Base-by-base conservation (phyloP, 2,329 filamentous ascomycete genomes). In the Xylaria sp. region DNA sequence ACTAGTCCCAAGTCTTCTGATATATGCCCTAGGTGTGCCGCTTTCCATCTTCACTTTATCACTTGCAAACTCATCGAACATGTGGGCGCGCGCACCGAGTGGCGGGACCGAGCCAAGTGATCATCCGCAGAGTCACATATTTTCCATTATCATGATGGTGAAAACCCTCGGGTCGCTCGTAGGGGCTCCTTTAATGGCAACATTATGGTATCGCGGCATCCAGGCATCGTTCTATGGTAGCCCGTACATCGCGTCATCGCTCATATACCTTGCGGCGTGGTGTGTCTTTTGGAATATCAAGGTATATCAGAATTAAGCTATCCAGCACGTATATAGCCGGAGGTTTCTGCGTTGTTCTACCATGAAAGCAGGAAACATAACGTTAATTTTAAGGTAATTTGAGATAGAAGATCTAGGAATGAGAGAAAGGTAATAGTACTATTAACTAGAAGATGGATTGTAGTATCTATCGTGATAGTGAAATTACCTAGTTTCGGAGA, bases 131-230 rank as follows among this genome's bases (percentile, higher is more conserved):
- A 77, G 77, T 4, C 81, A 82, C 33, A 75, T 84, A 1, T 85
- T 85, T 63, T 82, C 83, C 1, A 79, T 85, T n/a, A 82, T 84
- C 15, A 85, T 85, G 82, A 77, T 85, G 70, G 77, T 83, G 1
- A 83, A 83, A 73, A 84, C 83, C 0, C 74, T 81, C 0, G 83
- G 83, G 3, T 83, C 83, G 6, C 75, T 85, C 10, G 63, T 85
- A 0, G 83, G 83, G 0, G 82, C 82, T 1, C 81, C 82, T 0
- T 69, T 82, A 9, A 85, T 85, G 82, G 82, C 82, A 2, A 66
- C 76, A 1, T 60, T 84, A 2, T 85, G 83, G 83, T 80, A 85
- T 5, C 71, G 72, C n/a, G 83, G 81, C 2, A 81, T 85, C 15
- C 73, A 74, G 0, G 67, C 79, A 10, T 69, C 65, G 7, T 73